Conservation (phyloP, 1,139 yeast species). For the Yamadazyma blattariae region DNA sequence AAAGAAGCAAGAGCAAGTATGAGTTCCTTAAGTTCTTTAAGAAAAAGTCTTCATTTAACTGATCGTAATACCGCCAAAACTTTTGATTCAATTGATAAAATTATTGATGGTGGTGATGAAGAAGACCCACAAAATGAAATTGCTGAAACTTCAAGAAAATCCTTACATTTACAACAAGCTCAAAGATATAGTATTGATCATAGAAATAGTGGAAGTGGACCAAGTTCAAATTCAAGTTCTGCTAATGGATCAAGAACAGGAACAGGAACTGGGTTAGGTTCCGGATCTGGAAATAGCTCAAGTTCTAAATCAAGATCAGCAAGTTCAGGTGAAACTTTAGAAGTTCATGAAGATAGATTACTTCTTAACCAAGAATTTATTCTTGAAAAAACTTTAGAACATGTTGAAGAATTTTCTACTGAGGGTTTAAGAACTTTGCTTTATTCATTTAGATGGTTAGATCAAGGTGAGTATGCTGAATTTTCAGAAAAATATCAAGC, state of each 20-base stretch:
- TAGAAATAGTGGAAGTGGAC: background rate
- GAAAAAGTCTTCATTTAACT: slow-evolving; percentile 28
- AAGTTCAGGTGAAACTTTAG: background rate
- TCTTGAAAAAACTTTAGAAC: slow-evolving; percentile 81
- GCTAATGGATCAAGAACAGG: background rate
- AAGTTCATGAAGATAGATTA: slow-evolving; percentile 55
- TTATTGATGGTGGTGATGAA: slow-evolving; percentile 26
- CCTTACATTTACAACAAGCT: slow-evolving; percentile 61
- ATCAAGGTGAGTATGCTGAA: slow-evolving; percentile 50
- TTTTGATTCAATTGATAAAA: slow-evolving; percentile 54
- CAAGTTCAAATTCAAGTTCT: background rate
- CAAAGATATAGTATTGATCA: slow-evolving; percentile 49
- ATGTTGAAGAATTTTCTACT: slow-evolving; percentile 89
- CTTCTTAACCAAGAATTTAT: slow-evolving; percentile 75
- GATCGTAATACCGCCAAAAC: slow-evolving; percentile 6
- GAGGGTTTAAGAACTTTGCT: slow-evolving; percentile 90
- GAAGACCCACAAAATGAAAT: slow-evolving; percentile 54
- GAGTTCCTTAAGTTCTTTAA: slow-evolving; percentile 27
- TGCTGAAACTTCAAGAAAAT: slow-evolving; percentile 56
- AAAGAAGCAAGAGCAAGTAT: slow-evolving; percentile 16
- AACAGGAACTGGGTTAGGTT: background rate
- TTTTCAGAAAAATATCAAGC: slow-evolving; percentile 70
- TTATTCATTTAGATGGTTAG: slow-evolving; percentile 76
- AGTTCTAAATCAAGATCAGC: background rate
- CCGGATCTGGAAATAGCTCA: background rate